These are phyloP conservation scores for Dendrostoma leiphaemia DNA, from an alignment of 2,329 filamentous ascomycete species.

Conservation along the genomic window DNA sequence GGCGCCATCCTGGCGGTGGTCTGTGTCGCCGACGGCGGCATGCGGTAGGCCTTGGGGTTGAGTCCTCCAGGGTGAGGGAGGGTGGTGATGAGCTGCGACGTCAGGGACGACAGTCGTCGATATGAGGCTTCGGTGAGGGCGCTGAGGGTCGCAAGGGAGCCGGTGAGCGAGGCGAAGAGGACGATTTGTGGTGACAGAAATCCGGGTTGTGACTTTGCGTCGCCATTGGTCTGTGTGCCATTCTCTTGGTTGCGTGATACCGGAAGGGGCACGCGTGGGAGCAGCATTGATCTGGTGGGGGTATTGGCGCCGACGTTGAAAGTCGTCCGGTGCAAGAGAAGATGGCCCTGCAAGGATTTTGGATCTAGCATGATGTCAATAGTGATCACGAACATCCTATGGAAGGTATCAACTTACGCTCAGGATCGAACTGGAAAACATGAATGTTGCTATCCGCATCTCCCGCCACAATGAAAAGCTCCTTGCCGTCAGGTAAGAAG, in stretches of 20 bases:
- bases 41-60: constrained; percentile 78
- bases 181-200: constrained; percentile 42
- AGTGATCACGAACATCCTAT: background rate
- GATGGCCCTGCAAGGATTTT: constrained; percentile 85
- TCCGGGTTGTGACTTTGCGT: constrained; percentile 36
- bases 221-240: constrained; percentile 23
- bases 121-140: constrained; percentile 79
- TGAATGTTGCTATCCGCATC: constrained; percentile 87
- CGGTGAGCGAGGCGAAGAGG: constrained; percentile 72
- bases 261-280: constrained; percentile 56
- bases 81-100: constrained; percentile 74
- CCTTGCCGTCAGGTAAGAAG: constrained; percentile 81
- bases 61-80: constrained; percentile 76
- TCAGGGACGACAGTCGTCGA: constrained; percentile 76
- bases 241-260: constrained; percentile 33
- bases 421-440: constrained; percentile 89
- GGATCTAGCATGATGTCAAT: constrained; percentile 61
- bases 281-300: constrained; percentile 70
- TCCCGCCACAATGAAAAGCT: constrained; percentile 77
- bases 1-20: constrained; percentile 36
- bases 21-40: constrained; percentile 46
- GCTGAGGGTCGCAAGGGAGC: constrained; percentile 73
- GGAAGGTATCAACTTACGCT: constrained; percentile 59
- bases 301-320: constrained; percentile 83
- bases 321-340: constrained; percentile 81